These are phyloP conservation scores for Citrus hindsii DNA, from an alignment of 345 rosid genomes.

Conservation along the genomic window DNA sequence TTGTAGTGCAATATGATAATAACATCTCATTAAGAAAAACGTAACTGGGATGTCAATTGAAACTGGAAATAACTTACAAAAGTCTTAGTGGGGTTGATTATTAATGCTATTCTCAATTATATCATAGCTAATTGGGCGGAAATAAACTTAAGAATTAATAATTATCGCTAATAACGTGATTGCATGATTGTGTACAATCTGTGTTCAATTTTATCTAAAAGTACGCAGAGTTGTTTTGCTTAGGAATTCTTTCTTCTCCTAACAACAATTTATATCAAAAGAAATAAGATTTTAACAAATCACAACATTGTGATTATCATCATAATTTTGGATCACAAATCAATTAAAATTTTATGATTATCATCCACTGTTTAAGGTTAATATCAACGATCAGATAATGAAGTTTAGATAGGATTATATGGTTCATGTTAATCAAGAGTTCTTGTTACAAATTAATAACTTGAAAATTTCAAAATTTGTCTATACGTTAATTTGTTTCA, in stretches of 20 bases:
- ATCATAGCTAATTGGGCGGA: neutral
- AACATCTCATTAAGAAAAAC: too few relatives aligned
- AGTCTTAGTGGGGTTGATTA: neutral
- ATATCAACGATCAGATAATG: neutral
- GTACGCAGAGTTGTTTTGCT: neutral
- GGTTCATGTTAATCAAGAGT: neutral
- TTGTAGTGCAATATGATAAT: too few relatives aligned
- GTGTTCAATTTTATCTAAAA: neutral
- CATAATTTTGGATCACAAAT: neutral
- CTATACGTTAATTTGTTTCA: neutral
- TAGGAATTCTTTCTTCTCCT: neutral
- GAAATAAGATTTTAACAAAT: neutral
- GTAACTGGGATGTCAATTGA: neutral
- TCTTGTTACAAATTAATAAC: neutral
- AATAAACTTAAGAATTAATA: neutral
- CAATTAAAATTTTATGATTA: neutral
- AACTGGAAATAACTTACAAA: neutral
- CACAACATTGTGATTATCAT: neutral
- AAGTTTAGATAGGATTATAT: neutral
- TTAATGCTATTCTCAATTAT: neutral
- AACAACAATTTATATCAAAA: too few relatives aligned
- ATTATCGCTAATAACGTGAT: neutral
- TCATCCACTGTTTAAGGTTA: neutral
- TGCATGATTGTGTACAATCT: neutral
- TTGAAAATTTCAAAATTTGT: neutral